These are phyloP conservation scores for Quercus berberidifolia DNA, from an alignment of 306 rosid species.

Conservation along the genomic window DNA sequence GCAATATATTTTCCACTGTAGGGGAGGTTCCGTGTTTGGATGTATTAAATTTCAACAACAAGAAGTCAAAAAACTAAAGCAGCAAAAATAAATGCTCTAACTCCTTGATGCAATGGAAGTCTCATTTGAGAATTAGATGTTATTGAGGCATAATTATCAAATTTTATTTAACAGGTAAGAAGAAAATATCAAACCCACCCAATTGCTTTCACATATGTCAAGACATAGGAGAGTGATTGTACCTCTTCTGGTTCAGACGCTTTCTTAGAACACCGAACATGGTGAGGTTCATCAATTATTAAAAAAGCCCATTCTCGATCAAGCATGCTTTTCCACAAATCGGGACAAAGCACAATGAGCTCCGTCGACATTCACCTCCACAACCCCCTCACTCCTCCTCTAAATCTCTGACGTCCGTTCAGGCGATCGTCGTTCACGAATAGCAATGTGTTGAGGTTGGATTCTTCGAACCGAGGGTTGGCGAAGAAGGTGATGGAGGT, in stretches of 20 bases:
- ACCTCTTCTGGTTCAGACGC: slow-evolving; percentile 83
- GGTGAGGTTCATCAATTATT: slow-evolving; percentile 95
- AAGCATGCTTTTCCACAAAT: slow-evolving; percentile 77
- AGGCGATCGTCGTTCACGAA: neutral
- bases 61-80: neutral
- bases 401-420: slow-evolving; percentile 14
- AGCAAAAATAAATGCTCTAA: neutral
- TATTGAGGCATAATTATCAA: neutral
- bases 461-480: neutral
- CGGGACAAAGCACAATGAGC: slow-evolving; percentile 18
- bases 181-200: neutral
- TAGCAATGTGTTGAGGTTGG: neutral
- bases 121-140: neutral
- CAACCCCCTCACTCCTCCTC: slow-evolving; percentile 27
- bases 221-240: slow-evolving; percentile 13
- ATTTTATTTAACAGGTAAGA: neutral
- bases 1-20: neutral
- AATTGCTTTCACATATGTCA: slow-evolving; percentile 5
- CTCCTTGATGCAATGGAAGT: neutral
- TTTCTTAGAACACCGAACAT: slow-evolving; percentile 79
- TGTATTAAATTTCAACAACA: neutral
- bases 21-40: neutral
- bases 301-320: slow-evolving; percentile 76
- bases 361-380: slow-evolving; percentile 24
- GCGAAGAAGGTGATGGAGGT: slow-evolving; percentile 55